Evolutionary conservation across 768 basidiomycete species (phyloP).

Genomic region (Kwoniella botswanensis): DNA sequence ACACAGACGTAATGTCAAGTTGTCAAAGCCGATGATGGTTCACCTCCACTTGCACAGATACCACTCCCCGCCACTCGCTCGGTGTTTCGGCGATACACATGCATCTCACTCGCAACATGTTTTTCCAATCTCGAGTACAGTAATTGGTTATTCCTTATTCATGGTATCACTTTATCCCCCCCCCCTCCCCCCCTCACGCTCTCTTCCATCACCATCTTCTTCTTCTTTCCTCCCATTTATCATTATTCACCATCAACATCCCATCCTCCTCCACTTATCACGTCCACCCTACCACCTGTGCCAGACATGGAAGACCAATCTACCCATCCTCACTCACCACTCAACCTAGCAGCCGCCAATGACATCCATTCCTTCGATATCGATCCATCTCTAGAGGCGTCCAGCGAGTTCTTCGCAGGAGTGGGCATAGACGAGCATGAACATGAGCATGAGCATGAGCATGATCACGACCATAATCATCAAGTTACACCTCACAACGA

Average conservation of each 20-base stretch:
- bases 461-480: not conserved
- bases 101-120: not conserved
- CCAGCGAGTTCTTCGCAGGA: conserved; percentile 21
- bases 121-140: not conserved
- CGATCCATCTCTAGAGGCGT: conserved; percentile 15
- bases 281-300: conserved; percentile 11
- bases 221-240: conserved; percentile 26
- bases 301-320: conserved; percentile 12
- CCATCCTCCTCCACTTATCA: conserved; percentile 7
- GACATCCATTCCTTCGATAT: conserved; percentile 22
- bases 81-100: not conserved
- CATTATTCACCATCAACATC: not conserved
- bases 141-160: conserved; percentile 18
- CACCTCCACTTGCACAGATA: conserved; percentile 17
- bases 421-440: not conserved
- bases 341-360: conserved; percentile 15
- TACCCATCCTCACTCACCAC: conserved; percentile 4
- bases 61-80: not conserved
- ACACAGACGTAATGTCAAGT: conserved; percentile 3
- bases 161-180: conserved; percentile 6
- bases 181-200: not conserved
- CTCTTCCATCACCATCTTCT: conserved; percentile 6
- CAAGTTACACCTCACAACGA: not conserved
- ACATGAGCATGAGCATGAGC: not conserved
- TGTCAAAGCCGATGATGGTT: not conserved